Evolutionary conservation across 1,139 yeast genomes (phyloP).

Genomic region (Kodamaea sp.): DNA sequence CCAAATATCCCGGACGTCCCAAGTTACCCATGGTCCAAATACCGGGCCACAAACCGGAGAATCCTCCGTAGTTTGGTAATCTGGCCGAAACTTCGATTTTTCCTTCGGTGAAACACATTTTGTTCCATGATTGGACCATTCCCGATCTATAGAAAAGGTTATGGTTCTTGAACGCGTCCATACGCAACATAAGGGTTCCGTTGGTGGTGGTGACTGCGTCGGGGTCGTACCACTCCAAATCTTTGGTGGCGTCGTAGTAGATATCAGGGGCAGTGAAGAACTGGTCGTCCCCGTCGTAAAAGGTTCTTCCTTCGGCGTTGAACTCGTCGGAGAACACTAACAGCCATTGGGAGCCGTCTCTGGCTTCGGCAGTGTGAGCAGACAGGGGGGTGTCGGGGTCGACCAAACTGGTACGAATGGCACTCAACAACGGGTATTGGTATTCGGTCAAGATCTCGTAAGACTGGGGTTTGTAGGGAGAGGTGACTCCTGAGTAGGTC

Average conservation of each 20-base stretch:
- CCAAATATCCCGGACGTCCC: constrained; percentile 33
- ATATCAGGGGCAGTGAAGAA: constrained; percentile 30
- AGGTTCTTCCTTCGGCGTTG: constrained; percentile 32
- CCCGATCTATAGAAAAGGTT: constrained; percentile 31
- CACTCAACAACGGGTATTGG: constrained; percentile 24
- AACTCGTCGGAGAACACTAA: constrained; percentile 33
- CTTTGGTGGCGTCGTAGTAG: constrained; percentile 32
- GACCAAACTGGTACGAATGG: constrained; percentile 25
- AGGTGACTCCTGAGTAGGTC: constrained; percentile 26
- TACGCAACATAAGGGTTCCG: constrained; percentile 25
- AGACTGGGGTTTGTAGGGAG: constrained; percentile 16
- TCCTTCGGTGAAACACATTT: constrained; percentile 31
- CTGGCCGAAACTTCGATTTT: constrained; percentile 25
- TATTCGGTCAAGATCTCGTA: constrained; percentile 27
- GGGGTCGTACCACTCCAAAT: constrained; percentile 37
- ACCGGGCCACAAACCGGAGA: constrained; percentile 36
- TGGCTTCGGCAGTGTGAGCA: constrained; percentile 16
- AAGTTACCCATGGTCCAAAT: constrained; percentile 36
- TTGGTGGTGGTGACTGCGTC: constrained; percentile 30
- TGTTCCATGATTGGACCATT: constrained; percentile 36
- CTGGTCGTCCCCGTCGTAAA: constrained; percentile 35
- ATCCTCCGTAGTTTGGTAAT: constrained; percentile 30
- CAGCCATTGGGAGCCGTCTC: constrained; percentile 25
- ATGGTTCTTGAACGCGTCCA: constrained; percentile 34
- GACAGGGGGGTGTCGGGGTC: constrained; percentile 31